Evolutionary conservation across 2,329 filamentous ascomycete genomes (phyloP), one percentile per base, ranked within the genome.

Genomic region (Pseudogymnoascus verrucosus): DNA sequence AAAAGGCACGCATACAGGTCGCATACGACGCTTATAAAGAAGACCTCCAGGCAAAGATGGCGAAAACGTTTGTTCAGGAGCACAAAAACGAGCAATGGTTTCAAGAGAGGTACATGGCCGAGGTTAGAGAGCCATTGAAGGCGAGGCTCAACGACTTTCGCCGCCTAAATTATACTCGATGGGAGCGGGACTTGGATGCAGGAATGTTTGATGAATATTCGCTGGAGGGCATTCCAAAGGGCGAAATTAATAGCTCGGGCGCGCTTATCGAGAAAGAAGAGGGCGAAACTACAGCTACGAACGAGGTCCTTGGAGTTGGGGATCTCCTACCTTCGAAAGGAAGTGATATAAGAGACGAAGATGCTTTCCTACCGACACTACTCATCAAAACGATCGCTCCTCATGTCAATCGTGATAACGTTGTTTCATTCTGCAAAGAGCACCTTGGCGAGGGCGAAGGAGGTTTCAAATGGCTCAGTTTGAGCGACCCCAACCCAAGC

Each of bases 81-180:
- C 95, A 99, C 77, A 96, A 96, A 74, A 87, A 87, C 47, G 95
- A 99, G 75, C 93, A 99, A 74, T 99, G 95, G 95, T 99, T 99
- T 78, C 91, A 89, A 70, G 95, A 99, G 76, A 88, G 91, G 73
- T 99, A 99, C 71, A 88, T 96, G 31, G 85, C 91, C 0, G 91
- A 95, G 69, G 86, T 93, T 63, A 83, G 90, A 62, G 88, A 93
- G 68, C 82, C 84, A 1, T 85, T 97, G 71, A 87, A 89, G 63
- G 79, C 80, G 65, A 89, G 91, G 71, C 79, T 98, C 62, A 89
- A 89, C 74, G 89, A 92, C 57, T 92, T 90, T 73, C 89, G 96
- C 57, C 86, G 88, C 42, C 86, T 84, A 12, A 85, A 87, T 62
- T 97, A 95, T 75, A 84, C 82, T 57, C 90, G 95, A 70, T 99